These are phyloP conservation scores for Arabis hirsuta DNA, from an alignment of 345 rosid genomes.

Conservation along the genomic window DNA sequence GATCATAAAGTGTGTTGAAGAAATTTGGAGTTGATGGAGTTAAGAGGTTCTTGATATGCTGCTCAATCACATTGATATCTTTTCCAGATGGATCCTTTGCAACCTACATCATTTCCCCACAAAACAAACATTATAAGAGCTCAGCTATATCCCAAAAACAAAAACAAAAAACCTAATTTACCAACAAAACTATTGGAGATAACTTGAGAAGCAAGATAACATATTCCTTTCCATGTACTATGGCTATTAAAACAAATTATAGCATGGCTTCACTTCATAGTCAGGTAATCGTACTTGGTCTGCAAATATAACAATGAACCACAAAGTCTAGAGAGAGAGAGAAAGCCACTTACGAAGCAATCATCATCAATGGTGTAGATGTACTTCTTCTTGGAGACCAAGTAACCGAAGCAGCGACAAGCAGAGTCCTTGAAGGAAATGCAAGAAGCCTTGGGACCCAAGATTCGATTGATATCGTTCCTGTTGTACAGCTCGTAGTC, in stretches of 20 bases:
- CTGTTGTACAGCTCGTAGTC: slow-evolving; percentile 60
- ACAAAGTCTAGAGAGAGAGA: too few species aligned
- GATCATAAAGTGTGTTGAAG: slow-evolving; percentile 67
- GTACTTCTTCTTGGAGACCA: slow-evolving; percentile 50
- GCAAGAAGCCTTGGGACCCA: slow-evolving; percentile 64
- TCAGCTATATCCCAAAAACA: neutral
- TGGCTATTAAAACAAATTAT: too few species aligned
- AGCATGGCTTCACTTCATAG: too few species aligned
- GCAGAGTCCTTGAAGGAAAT: slow-evolving; percentile 64
- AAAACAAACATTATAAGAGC: slow-evolving; percentile 2
- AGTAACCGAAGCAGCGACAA: slow-evolving; percentile 61
- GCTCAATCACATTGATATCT: slow-evolving; percentile 58
- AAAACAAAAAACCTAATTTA: neutral
- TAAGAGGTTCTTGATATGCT: slow-evolving; percentile 56
- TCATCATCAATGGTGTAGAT: slow-evolving; percentile 64
- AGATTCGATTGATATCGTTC: slow-evolving; percentile 56
- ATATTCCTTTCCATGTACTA: too few species aligned
- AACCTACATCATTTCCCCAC: slow-evolving; percentile 38
- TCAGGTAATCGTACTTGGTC: neutral
- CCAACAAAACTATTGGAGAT: neutral
- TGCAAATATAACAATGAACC: neutral
- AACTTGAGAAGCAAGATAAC: neutral
- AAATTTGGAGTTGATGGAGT: slow-evolving; percentile 55
- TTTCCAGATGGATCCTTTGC: slow-evolving; percentile 58
- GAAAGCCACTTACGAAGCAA: slow-evolving; percentile 52